phyloP scores from a whole-genome alignment of 805 yeast species.

The Metschnikowia anglica region DNA sequence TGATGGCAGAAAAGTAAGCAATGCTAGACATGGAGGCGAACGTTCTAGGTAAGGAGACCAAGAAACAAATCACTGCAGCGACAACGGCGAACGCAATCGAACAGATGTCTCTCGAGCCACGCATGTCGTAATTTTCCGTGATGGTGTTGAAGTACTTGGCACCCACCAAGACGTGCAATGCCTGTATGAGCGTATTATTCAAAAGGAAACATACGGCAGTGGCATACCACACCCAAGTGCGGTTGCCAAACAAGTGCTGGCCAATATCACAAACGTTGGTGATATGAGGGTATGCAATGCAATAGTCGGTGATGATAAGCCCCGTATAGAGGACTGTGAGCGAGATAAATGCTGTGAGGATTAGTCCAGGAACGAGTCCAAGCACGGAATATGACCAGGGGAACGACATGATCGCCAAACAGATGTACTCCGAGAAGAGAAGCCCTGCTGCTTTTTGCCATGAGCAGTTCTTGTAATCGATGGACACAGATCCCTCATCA shows the following conservation, averaged over 20 bases:
- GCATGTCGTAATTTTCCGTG: conserved; percentile 38
- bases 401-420: conserved; percentile 63
- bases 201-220: conserved; percentile 54
- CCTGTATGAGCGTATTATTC: conserved; percentile 58
- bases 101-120: conserved; percentile 32
- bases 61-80: conserved; percentile 47
- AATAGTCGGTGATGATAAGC: conserved; percentile 52
- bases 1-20: conserved; percentile 53
- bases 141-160: conserved; percentile 59
- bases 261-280: conserved; percentile 60
- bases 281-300: conserved; percentile 51
- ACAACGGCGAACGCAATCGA: conserved; percentile 54
- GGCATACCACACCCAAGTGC: conserved; percentile 53
- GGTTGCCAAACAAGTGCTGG: conserved; percentile 52
- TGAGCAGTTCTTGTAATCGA: conserved; percentile 52
- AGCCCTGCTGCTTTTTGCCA: conserved; percentile 63
- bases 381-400: conserved; percentile 64
- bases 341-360: conserved; percentile 52
- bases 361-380: conserved; percentile 58
- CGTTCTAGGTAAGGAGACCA: conserved; percentile 56
- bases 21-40: conserved; percentile 51
- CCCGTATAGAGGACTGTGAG: conserved; percentile 56
- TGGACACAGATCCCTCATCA: conserved; percentile 21
- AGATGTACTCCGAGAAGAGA: conserved; percentile 57
- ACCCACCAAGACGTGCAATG: conserved; percentile 59